A percentile compares a stretch with the other conserved stretches of the same genome.
Conservation (phyloP, 176 grass and related monocot species). For the Poa pratensis region DNA sequence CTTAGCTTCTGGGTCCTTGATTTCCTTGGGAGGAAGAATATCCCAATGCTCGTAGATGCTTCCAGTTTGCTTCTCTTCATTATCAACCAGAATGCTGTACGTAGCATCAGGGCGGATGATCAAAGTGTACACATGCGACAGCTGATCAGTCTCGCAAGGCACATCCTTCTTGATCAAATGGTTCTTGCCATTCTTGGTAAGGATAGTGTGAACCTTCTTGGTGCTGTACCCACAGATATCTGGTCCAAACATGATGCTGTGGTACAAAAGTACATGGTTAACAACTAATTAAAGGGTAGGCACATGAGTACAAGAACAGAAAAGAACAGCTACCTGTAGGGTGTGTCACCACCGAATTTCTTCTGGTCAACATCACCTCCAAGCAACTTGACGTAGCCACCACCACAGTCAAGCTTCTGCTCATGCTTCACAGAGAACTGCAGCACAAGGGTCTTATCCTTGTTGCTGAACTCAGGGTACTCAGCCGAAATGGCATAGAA, state of each 20-base stretch:
- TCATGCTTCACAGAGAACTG: constrained; percentile 96
- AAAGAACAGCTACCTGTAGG: constrained; percentile 66
- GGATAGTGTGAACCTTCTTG: constrained; percentile 86
- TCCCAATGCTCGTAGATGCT: constrained; percentile 85
- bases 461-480: constrained; percentile 87
- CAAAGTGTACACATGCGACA: constrained; percentile 83
- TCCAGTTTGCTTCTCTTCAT: constrained; percentile 74
- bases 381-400: constrained; percentile 87
- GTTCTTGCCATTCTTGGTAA: constrained; percentile 73
- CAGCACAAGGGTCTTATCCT: constrained; percentile 39
- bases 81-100: constrained; percentile 86
- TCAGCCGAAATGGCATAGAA: constrained; percentile 93
- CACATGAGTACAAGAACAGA: background rate
- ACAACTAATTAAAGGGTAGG: background rate
- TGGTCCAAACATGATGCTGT: constrained; percentile 95
- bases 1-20: constrained; percentile 82
- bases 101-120: constrained; percentile 76
- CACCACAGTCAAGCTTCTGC: constrained; percentile 91
- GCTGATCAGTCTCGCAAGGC: constrained; percentile 77
- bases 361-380: constrained; percentile 19
- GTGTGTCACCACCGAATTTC: background rate
- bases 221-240: constrained; percentile 95
- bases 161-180: constrained; percentile 92
- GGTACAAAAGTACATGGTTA: constrained; percentile 1
- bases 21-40: constrained; percentile 81